A percentile compares a stretch with the other conserved stretches of the same genome.
These are phyloP conservation scores for Pseudisothecium myosuroides DNA, from an alignment of 225 moss, liverwort and hornwort genomes.

Conservation along the genomic window DNA sequence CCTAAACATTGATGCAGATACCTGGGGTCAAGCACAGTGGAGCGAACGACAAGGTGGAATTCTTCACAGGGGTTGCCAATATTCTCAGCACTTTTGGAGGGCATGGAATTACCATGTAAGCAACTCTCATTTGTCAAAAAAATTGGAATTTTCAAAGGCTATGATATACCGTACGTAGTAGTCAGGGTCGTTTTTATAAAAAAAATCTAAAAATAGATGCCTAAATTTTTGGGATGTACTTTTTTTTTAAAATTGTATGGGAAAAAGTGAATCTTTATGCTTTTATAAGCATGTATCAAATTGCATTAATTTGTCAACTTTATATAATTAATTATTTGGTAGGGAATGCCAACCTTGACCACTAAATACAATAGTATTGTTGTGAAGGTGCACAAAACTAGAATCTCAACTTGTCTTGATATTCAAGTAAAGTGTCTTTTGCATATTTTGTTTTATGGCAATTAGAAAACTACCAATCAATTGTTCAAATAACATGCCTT, in stretches of 20 bases:
- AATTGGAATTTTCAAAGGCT: not conserved
- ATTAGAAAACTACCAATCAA: not conserved
- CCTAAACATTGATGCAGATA: not conserved
- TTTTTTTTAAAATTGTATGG: not conserved
- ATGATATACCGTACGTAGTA: not conserved
- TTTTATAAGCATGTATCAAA: not conserved
- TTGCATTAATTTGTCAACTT: not conserved
- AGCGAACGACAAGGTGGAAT: slow-evolving; percentile 17
- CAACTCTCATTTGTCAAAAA: not conserved
- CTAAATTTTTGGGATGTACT: not conserved
- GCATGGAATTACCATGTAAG: slow-evolving; percentile 39
- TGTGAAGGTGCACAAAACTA: not conserved
- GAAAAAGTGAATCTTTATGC: not conserved
- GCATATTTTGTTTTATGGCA: not conserved
- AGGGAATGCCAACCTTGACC: not conserved
- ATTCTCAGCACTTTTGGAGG: slow-evolving; percentile 27
- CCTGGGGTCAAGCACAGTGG: slow-evolving; percentile 24
- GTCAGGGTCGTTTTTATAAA: not conserved
- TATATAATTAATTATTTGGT: not conserved
- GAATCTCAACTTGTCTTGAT: too few species aligned
- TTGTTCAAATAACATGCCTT: not conserved
- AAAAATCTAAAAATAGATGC: not conserved
- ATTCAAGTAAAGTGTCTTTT: not conserved
- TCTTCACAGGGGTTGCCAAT: slow-evolving; percentile 46
- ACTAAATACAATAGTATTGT: not conserved